A percentile compares a stretch with the other conserved stretches of the same genome.
Conservation (phyloP, 768 basidiomycete genomes). For the Lepiota brunneoincarnata region DNA sequence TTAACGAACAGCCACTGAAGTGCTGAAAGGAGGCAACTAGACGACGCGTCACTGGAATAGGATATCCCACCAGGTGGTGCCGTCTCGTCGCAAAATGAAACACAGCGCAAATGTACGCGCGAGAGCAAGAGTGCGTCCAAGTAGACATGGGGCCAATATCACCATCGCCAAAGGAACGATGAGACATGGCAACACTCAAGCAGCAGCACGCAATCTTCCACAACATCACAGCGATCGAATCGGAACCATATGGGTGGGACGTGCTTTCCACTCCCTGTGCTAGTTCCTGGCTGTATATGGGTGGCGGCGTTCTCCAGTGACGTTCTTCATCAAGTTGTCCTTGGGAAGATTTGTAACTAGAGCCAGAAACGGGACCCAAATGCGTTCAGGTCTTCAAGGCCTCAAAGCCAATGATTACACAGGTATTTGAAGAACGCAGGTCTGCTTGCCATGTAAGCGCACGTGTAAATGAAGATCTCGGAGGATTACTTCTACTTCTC, state of each 20-base stretch:
- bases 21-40: not conserved
- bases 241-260: not conserved
- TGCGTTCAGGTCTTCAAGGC: not conserved
- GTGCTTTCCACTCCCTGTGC: not conserved
- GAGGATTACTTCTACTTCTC: slow-evolving; percentile 5
- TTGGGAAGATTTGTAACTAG: slow-evolving; percentile 3
- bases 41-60: too few species aligned
- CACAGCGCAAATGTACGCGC: not conserved
- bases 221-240: slow-evolving; percentile 18
- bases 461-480: slow-evolving; percentile 8
- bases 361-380: not conserved
- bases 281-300: not conserved
- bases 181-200: not conserved
- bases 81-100: not conserved
- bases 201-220: slow-evolving; percentile 19
- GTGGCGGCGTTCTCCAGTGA: not conserved
- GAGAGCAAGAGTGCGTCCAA: not conserved
- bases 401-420: not conserved
- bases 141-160: not conserved
- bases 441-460: slow-evolving; percentile 3
- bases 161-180: not conserved
- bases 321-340: slow-evolving; percentile 3
- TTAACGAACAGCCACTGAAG: not conserved
- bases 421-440: slow-evolving; percentile 2
- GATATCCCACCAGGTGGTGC: not conserved